Evolutionary conservation across 176 grass and related monocot genomes (phyloP).

Genomic region (Raddia distichophylla): DNA sequence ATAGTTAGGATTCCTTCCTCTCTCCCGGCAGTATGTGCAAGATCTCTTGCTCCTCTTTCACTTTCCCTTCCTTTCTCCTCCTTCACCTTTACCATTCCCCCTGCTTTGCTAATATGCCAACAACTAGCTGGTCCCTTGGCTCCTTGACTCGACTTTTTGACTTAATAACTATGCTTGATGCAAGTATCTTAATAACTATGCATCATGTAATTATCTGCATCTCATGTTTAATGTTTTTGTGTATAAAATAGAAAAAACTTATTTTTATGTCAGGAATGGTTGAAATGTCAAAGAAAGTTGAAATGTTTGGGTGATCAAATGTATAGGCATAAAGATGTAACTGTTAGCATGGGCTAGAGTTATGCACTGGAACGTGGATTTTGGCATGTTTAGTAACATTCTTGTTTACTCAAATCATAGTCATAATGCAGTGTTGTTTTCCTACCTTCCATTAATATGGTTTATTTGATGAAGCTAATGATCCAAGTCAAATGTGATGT

Average conservation of each 20-base stretch:
- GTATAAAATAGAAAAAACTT: neutral
- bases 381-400: neutral
- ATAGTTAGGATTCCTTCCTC: too few relatives aligned
- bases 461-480: neutral
- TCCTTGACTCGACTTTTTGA: too few relatives aligned
- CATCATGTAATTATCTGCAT: neutral
- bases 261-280: neutral
- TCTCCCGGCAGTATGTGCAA: too few relatives aligned
- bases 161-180: too few relatives aligned
- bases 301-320: conserved; percentile 5
- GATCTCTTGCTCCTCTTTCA: too few relatives aligned
- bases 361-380: neutral
- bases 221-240: neutral
- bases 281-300: conserved; percentile 20
- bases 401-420: neutral
- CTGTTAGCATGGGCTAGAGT: neutral
- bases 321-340: neutral
- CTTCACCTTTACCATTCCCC: too few relatives aligned
- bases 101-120: too few relatives aligned
- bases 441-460: neutral
- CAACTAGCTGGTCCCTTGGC: too few relatives aligned
- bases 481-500: neutral
- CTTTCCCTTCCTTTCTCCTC: too few relatives aligned
- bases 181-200: too few relatives aligned
- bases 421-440: neutral